A percentile compares a stretch with the other conserved stretches of the same genome.
phyloP scores from a whole-genome alignment of 805 yeast species.

The Candida ponderosae region DNA sequence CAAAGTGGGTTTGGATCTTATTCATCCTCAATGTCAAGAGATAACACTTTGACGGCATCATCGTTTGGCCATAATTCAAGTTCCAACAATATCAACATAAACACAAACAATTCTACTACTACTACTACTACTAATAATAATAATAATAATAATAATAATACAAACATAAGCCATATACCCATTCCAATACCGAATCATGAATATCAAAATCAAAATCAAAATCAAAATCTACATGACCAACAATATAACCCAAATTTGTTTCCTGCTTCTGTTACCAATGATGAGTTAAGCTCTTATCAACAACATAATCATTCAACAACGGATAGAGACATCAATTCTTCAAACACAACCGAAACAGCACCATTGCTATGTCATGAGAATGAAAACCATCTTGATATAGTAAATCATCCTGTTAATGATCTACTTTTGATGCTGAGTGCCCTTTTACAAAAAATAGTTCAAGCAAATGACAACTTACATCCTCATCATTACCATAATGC shows the following conservation, averaged over 20 bases:
- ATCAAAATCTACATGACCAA: conserved; percentile 1
- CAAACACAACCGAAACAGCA: too few species aligned
- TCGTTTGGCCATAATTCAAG: neutral
- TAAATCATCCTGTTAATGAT: conserved; percentile 75
- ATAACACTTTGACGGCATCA: neutral
- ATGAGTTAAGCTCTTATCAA: too few species aligned
- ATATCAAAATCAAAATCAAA: neutral
- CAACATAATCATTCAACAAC: too few species aligned
- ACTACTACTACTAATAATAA: too few species aligned
- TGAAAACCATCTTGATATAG: conserved; percentile 40
- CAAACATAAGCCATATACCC: neutral
- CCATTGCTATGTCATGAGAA: too few species aligned
- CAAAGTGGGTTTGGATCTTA: neutral
- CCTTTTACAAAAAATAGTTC: conserved; percentile 76
- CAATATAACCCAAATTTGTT: conserved; percentile 7
- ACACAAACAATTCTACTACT: neutral
- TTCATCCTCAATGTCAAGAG: neutral
- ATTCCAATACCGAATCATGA: neutral
- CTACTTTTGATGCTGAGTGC: conserved; percentile 81
- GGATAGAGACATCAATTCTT: too few species aligned
- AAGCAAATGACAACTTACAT: conserved; percentile 79
- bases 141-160: too few species aligned
- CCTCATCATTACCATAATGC: conserved; percentile 51
- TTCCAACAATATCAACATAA: neutral
- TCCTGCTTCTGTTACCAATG: conserved; percentile 2